Evolutionary conservation across 2,329 filamentous ascomycete species (phyloP), one percentile per base, ranked within the genome.

Genomic region (Purpureocillium lavendulum): DNA sequence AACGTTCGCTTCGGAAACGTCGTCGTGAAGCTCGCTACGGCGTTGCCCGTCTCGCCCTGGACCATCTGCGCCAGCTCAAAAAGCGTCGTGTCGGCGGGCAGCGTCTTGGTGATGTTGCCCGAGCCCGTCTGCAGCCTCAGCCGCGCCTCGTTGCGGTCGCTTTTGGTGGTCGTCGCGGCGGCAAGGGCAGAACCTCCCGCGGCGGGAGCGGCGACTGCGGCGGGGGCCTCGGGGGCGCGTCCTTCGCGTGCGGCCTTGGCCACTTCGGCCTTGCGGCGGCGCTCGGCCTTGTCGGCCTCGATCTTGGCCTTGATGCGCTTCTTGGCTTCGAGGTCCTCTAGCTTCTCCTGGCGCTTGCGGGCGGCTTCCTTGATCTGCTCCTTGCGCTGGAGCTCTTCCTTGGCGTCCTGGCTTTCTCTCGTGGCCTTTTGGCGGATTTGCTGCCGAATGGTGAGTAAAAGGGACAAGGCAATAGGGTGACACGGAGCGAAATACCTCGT

Each of bases 291-390:
- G 67, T 97, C 89, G 12, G 85, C 89, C 51, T 92, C 89, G 48
- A 98, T 95, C 72, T 89, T 89, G 41, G 87, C 89, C 65, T 88
- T 83, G 60, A 96, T 90, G 29, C 85, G 79, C 62, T 83, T 86
- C 70, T 90, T 92, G 10, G 87, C 90, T 33, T 87, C 87, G 8
- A 83, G 61, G 39, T 97, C 92, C 13, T 84, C 87, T 32, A 77
- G 67, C 69, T 96, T 96, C 67, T 98, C 92, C 54, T 82, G 77
- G 40, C 82, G 81, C 70, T 96, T 96, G 53, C 80, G 77, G 38
- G 82, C 82, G 0, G 87, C 89, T 51, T 95, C 87, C 63, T 96
- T 95, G 58, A 96, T 77, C 58, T 87, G 87, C 66, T 97, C 86
- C 60, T 94, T 92, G 54, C 82, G 82, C 52, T 81, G 71, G 15